These are phyloP conservation scores for Aspergillus arachidicola DNA, from an alignment of 2,329 filamentous ascomycete species.

Conservation along the genomic window DNA sequence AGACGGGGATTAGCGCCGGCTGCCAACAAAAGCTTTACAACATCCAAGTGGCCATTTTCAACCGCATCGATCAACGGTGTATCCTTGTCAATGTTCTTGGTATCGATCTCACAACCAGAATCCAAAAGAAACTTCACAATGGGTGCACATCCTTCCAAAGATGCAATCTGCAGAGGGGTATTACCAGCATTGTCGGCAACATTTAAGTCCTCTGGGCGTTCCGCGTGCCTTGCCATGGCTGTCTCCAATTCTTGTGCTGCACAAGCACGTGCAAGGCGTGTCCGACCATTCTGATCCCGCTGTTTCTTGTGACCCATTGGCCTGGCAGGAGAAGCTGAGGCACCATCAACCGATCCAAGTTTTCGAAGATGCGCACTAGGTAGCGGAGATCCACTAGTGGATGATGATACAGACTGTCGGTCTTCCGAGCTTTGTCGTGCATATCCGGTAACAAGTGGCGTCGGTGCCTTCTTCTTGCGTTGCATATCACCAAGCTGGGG, in stretches of 20 bases:
- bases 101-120: conserved; percentile 82
- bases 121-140: conserved; percentile 87
- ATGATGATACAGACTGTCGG: conserved; percentile 48
- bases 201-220: conserved; percentile 85
- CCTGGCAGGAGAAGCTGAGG: conserved; percentile 66
- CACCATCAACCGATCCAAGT: conserved; percentile 42
- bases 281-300: conserved; percentile 89
- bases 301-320: conserved; percentile 75
- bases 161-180: conserved; percentile 89
- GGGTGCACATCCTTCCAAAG: conserved; percentile 80
- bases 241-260: conserved; percentile 79
- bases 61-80: conserved; percentile 95
- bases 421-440: conserved; percentile 50
- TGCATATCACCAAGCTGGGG: conserved; percentile 29
- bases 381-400: conserved; percentile 47
- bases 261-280: conserved; percentile 84
- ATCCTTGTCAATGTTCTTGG: conserved; percentile 76
- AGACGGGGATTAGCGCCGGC: conserved; percentile 90
- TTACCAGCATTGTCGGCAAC: conserved; percentile 94
- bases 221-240: conserved; percentile 72
- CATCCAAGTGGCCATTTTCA: conserved; percentile 88
- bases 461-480: conserved; percentile 42
- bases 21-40: conserved; percentile 80
- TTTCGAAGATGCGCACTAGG: conserved; percentile 45
- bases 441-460: conserved; percentile 44